These are phyloP conservation scores for Verticillium dahliae DNA, from an alignment of 2,329 filamentous ascomycete species.

Conservation along the genomic window DNA sequence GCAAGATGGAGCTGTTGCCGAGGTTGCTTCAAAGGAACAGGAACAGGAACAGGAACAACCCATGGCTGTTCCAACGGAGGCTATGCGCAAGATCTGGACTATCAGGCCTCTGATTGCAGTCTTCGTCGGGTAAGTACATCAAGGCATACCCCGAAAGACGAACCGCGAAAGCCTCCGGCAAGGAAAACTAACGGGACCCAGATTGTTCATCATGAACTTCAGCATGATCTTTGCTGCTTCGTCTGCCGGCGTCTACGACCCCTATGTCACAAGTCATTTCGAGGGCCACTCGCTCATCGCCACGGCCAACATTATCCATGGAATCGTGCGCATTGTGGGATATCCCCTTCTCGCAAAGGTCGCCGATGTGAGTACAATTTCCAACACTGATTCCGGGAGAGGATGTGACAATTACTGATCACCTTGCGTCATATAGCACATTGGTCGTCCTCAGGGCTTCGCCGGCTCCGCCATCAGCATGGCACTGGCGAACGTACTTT, in stretches of 20 bases:
- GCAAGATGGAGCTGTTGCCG: neutral
- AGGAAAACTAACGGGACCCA: neutral
- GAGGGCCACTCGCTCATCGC: slow-evolving; percentile 42
- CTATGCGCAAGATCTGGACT: slow-evolving; percentile 1
- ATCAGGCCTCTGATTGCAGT: neutral
- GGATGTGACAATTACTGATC: slow-evolving; percentile 29
- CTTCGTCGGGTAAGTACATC: neutral
- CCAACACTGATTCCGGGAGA: no score
- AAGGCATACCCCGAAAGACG: no score
- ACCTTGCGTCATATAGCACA: slow-evolving; percentile 31
- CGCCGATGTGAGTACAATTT: slow-evolving; percentile 30
- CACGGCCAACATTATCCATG: slow-evolving; percentile 40
- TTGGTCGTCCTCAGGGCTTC: slow-evolving; percentile 41
- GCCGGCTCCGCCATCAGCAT: slow-evolving; percentile 32
- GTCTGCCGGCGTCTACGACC: slow-evolving; percentile 21
- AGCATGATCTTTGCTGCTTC: slow-evolving; percentile 23
- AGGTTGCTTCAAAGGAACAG: neutral
- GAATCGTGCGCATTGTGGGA: slow-evolving; percentile 42
- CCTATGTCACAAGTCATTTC: slow-evolving; percentile 30
- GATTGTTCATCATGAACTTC: slow-evolving; percentile 23
- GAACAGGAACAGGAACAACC: slow-evolving; percentile 5
- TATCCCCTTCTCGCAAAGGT: slow-evolving; percentile 56
- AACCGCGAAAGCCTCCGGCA: no score
- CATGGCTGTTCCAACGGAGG: neutral
- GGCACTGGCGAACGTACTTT: slow-evolving; percentile 53